Evolutionary conservation across 345 rosid genomes (phyloP).

Genomic region (Euphorbia lathyris): DNA sequence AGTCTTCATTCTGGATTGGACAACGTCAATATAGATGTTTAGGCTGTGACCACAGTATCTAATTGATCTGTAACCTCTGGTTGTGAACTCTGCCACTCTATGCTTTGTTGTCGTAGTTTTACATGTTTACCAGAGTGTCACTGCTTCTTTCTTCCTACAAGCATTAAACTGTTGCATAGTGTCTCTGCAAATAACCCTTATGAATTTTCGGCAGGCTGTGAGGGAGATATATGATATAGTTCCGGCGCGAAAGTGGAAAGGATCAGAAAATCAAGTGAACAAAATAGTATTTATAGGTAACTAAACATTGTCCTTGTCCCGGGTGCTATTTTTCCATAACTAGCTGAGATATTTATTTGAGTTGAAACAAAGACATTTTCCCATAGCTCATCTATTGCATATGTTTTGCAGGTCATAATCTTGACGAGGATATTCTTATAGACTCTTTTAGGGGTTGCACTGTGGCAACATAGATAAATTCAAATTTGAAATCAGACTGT

Average conservation of each 20-base stretch:
- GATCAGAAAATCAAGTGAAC: slow-evolving; percentile 47
- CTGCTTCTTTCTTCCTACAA: not conserved
- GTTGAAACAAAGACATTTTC: not conserved
- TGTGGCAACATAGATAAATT: slow-evolving; percentile 9
- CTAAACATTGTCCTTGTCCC: not conserved
- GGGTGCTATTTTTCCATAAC: not conserved
- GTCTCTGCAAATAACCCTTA: slow-evolving; percentile 8
- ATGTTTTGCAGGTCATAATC: slow-evolving; percentile 60
- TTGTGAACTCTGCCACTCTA: not conserved
- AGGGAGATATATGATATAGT: slow-evolving; percentile 90
- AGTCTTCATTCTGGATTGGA: too few relatives aligned
- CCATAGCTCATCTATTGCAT: not conserved
- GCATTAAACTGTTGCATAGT: not conserved
- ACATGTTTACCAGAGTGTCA: not conserved
- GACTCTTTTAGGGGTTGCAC: slow-evolving; percentile 51
- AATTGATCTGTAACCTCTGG: not conserved
- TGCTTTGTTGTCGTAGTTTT: not conserved
- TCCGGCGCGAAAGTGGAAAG: slow-evolving; percentile 74
- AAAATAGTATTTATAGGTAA: slow-evolving; percentile 88
- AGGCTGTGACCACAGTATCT: not conserved
- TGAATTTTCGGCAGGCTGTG: slow-evolving; percentile 60
- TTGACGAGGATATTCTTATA: slow-evolving; percentile 54
- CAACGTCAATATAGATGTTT: not conserved
- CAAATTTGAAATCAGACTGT: not conserved
- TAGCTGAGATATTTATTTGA: slow-evolving; percentile 5